A percentile compares a stretch with the other conserved stretches of the same genome.
phyloP scores from a whole-genome alignment of 2,329 filamentous ascomycete genomes.

The Juglanconis juglandina region DNA sequence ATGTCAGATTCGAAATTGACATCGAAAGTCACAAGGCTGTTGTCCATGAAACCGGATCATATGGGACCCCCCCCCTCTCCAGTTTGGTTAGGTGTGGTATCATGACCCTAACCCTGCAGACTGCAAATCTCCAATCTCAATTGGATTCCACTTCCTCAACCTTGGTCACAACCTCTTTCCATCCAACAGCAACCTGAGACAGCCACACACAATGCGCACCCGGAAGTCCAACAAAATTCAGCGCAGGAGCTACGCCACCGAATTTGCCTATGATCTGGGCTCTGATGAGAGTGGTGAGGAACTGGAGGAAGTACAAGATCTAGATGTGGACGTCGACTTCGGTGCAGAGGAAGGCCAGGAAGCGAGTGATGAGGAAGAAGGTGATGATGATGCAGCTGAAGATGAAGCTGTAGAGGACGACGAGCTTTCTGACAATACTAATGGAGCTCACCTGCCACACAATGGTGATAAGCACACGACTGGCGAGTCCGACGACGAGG shows the following conservation, averaged over 20 bases:
- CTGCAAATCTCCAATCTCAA: too few relatives aligned
- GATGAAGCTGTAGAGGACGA: not conserved
- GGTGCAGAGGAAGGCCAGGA: not conserved
- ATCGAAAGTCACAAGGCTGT: too few relatives aligned
- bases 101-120: too few relatives aligned
- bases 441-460: not conserved
- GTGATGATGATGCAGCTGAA: not conserved
- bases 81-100: too few relatives aligned
- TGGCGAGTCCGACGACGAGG: not conserved
- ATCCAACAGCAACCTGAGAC: too few relatives aligned
- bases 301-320: conserved; percentile 1
- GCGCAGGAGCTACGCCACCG: conserved; percentile 10
- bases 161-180: too few relatives aligned
- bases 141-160: too few relatives aligned
- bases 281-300: conserved; percentile 16
- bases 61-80: too few relatives aligned
- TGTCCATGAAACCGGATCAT: too few relatives aligned
- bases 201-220: conserved; percentile 11
- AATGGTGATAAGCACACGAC: not conserved
- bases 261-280: conserved; percentile 1
- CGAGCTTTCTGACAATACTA: too few relatives aligned
- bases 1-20: too few relatives aligned
- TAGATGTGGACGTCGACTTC: not conserved
- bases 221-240: conserved; percentile 16
- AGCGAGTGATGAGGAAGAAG: not conserved